phyloP scores from a whole-genome alignment of 495 filamentous ascomycete species.

The Neurospora intermedia region DNA sequence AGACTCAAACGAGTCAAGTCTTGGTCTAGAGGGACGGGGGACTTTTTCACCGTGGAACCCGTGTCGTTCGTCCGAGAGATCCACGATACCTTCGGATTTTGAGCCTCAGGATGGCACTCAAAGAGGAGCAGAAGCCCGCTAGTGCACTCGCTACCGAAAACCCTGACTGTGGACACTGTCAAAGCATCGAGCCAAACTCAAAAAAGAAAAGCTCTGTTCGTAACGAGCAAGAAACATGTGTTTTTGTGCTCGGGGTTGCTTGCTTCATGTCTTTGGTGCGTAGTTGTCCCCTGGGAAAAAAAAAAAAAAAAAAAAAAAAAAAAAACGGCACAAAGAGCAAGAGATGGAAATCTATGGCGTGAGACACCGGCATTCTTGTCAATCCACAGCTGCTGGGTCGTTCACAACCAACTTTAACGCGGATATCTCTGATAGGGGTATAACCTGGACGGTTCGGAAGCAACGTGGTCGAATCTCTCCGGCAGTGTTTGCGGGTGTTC shows the following conservation, averaged over 20 bases:
- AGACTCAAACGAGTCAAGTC: background rate
- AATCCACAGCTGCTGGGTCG: background rate
- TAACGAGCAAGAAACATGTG: background rate
- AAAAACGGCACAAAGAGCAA: background rate
- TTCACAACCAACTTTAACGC: background rate
- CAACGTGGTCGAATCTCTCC: background rate
- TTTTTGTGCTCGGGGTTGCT: background rate
- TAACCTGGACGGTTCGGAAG: background rate
- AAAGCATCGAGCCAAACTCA: background rate
- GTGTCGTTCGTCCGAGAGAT: background rate
- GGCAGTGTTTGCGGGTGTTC: background rate
- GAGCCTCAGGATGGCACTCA: background rate
- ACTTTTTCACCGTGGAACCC: background rate
- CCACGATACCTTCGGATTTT: background rate
- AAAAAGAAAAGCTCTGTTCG: background rate
- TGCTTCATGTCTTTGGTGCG: background rate
- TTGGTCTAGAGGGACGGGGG: background rate
- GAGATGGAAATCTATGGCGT: background rate
- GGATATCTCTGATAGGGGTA: background rate
- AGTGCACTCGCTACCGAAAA: background rate
- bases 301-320: no score
- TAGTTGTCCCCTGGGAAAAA: background rate
- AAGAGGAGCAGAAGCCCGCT: background rate
- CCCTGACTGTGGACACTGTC: background rate
- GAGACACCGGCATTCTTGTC: background rate